Conservation (phyloP, 2,329 filamentous ascomycete species). For the Scorias spongiosa region DNA sequence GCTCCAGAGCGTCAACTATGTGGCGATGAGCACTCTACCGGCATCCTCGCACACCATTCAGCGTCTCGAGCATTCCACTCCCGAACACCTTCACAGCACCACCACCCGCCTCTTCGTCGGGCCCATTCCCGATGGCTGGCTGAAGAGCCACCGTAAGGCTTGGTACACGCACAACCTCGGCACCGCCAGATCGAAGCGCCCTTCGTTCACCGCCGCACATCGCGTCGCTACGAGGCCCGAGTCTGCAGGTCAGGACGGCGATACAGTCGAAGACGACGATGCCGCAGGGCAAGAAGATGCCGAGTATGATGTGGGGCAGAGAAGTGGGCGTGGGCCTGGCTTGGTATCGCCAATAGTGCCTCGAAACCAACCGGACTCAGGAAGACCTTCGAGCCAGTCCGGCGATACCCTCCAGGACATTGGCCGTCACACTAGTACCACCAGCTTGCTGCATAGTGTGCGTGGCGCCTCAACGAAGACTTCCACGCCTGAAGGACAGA, state of each 20-base stretch:
- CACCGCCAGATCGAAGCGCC: conserved; percentile 18
- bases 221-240: conserved; percentile 1
- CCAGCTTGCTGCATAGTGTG: not conserved
- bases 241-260: not conserved
- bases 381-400: not conserved
- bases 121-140: conserved; percentile 50
- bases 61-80: conserved; percentile 39
- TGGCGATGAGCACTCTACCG: conserved; percentile 6
- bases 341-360: not conserved
- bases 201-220: conserved; percentile 16
- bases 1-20: not conserved
- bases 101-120: conserved; percentile 49
- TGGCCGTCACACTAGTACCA: not conserved
- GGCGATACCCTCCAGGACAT: not conserved
- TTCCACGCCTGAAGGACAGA: not conserved
- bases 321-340: no score
- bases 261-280: no score
- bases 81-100: conserved; percentile 46
- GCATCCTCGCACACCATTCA: conserved; percentile 25
- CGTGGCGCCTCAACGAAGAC: not conserved
- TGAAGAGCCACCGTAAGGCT: conserved; percentile 45
- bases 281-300: no score
- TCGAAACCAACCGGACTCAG: not conserved
- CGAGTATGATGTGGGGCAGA: no score
- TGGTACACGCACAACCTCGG: conserved; percentile 42